Evolutionary conservation across 257 asterid genomes (phyloP), one percentile per base, ranked within the genome.

Genomic region (Lantana camara): DNA sequence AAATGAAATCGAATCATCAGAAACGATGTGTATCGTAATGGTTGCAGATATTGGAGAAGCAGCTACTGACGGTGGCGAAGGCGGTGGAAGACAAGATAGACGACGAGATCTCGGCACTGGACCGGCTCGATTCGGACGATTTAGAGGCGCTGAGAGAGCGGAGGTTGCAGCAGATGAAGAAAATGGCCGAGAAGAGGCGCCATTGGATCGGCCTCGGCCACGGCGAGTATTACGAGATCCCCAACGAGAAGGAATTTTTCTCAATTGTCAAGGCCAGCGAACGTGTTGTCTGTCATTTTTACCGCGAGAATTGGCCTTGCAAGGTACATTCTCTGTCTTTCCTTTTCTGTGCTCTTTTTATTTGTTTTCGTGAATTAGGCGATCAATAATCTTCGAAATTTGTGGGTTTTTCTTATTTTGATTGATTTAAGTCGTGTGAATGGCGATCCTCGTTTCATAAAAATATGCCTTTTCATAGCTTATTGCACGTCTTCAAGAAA

Each of bases 281-380:
- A 12, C 97, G 99, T 9, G 99, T 93, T 0, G 95, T 93, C 69
- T 93, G 99, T 72, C 99, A 94, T 73, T 94, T 94, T 75, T 94
- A 94, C 77, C 95, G 99, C 32, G 97, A 94, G 15, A 94, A 90
- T 80, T 94, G 97, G 97, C 97, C 99, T 59, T 94, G 99, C 89
- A 94, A 94, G 97, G 99, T 93, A 60, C 42, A 17, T 23, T 48
- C 57, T 16, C 62, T 38, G 19, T 29, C 9, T 8, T 32, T 35
- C 4, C 5, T 38, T 19, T 7, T 16, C 20, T 56, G 10, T 49
- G 53, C 44, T 27, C 4, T 19, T 4, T 1, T n/a, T 45, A 15
- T n/a, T 37, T 61, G 46, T 19, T 58, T 50, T 21, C 2, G 16
- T 52, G 34, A 21, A 48, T 14, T 61, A 20, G 58, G 53, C 46